Evolutionary conservation across 176 grass and related monocot genomes (phyloP).

Genomic region (Avena sativa): DNA sequence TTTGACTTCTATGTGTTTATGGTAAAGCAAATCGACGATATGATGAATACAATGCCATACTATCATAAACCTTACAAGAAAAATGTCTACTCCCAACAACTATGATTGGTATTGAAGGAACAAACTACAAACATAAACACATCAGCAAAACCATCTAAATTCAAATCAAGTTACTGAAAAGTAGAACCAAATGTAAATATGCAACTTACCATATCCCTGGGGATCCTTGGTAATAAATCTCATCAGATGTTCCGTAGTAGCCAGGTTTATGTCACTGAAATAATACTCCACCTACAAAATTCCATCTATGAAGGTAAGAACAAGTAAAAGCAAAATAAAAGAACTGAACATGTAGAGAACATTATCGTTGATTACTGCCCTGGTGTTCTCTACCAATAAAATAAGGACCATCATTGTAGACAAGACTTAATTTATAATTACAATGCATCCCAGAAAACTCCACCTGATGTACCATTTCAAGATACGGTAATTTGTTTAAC

Average conservation of each 20-base stretch:
- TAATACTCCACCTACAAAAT: conserved; percentile 91
- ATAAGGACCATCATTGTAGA: neutral
- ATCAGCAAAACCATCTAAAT: conserved; percentile 20
- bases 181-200: conserved; percentile 29
- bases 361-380: neutral
- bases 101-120: conserved; percentile 12
- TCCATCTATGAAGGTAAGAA: conserved; percentile 23
- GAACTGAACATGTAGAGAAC: conserved; percentile 4
- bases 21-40: neutral
- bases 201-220: conserved; percentile 87
- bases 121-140: neutral
- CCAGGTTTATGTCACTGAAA: conserved; percentile 93
- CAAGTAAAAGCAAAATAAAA: conserved; percentile 6
- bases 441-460: neutral
- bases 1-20: neutral
- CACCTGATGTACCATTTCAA: neutral
- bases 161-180: conserved; percentile 8
- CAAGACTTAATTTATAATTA: conserved; percentile 7
- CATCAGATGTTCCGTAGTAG: conserved; percentile 95
- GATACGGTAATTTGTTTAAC: conserved; percentile 9
- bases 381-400: neutral
- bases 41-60: neutral
- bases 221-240: conserved; percentile 93
- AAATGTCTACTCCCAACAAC: neutral
- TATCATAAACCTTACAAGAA: neutral